Evolutionary conservation across 2,329 filamentous ascomycete genomes (phyloP).

Genomic region (Talaromyces sp.): DNA sequence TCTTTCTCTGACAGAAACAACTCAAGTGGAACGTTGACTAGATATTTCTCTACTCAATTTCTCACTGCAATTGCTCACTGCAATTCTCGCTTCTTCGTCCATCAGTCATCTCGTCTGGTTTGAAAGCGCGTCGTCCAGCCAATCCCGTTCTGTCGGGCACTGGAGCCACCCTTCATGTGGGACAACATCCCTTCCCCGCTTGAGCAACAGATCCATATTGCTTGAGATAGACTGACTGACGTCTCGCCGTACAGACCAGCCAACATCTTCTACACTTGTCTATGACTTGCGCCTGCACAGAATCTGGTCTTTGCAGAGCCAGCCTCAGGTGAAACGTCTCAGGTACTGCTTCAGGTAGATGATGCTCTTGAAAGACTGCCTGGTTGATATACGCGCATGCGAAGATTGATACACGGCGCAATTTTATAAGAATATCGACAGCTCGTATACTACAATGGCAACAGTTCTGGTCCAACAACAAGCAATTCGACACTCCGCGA

Average conservation of each 20-base stretch:
- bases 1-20: background rate
- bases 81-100: background rate
- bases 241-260: background rate
- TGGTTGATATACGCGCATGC: background rate
- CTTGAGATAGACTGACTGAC: background rate
- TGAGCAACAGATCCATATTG: slow-evolving; percentile 1
- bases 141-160: background rate
- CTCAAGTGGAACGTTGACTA: background rate
- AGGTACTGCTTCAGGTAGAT: slow-evolving; percentile 1
- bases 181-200: slow-evolving; percentile 14
- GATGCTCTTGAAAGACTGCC: slow-evolving; percentile 8
- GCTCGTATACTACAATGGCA: slow-evolving; percentile 32
- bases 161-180: slow-evolving; percentile 9
- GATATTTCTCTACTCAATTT: background rate
- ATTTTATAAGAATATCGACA: background rate
- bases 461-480: slow-evolving; percentile 49
- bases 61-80: background rate
- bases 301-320: background rate
- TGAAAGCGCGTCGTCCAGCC: background rate
- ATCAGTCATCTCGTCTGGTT: background rate
- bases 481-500: slow-evolving; percentile 47
- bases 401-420: background rate
- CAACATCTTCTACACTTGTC: background rate
- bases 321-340: background rate
- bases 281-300: background rate